These are phyloP conservation scores for Phytophthora pluvialis DNA, from an alignment of 352 stramenopile genomes.

Conservation along the genomic window DNA sequence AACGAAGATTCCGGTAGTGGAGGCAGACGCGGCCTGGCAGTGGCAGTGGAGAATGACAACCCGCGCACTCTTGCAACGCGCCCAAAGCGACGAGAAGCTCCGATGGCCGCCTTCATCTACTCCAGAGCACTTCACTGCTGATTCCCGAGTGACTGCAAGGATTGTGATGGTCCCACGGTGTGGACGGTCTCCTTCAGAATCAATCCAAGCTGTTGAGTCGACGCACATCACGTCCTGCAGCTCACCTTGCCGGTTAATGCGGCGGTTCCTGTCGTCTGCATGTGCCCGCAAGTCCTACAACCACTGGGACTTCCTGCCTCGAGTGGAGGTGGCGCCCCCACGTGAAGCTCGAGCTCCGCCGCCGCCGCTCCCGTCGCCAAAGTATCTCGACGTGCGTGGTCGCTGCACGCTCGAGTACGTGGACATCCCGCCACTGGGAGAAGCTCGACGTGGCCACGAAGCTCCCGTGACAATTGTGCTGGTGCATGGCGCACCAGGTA, in stretches of 20 bases:
- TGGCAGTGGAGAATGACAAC: conserved; percentile 2
- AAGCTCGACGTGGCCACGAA: conserved; percentile 1
- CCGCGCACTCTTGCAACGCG: conserved; percentile 4
- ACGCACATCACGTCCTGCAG: conserved; percentile 13
- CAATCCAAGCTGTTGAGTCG: conserved; percentile 31
- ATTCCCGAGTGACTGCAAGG: conserved; percentile 27
- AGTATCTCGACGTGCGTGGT: conserved; percentile 35
- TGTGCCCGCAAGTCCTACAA: conserved; percentile 21
- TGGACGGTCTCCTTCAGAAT: conserved; percentile 12
- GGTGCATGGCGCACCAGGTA: conserved; percentile 63
- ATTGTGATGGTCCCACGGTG: conserved; percentile 4
- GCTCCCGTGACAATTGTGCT: conserved; percentile 48
- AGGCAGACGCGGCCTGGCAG: conserved; percentile 12
- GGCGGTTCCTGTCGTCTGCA: conserved; percentile 11
- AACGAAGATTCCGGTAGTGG: conserved; percentile 36
- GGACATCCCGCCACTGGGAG: conserved; percentile 24
- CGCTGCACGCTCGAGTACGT: conserved; percentile 48
- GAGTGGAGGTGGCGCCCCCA: conserved; percentile 3
- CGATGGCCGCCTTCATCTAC: conserved; percentile 21
- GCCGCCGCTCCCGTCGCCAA: conserved; percentile 36
- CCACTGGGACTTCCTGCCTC: conserved; percentile 30
- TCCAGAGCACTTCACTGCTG: background rate
- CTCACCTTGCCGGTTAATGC: too few species aligned
- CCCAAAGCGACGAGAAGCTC: conserved; percentile 4
- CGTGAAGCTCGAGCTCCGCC: conserved; percentile 28